Evolutionary conservation across 1,284 basidiomycete genomes (phyloP).

Genomic region (Leccinum ponderosum): DNA sequence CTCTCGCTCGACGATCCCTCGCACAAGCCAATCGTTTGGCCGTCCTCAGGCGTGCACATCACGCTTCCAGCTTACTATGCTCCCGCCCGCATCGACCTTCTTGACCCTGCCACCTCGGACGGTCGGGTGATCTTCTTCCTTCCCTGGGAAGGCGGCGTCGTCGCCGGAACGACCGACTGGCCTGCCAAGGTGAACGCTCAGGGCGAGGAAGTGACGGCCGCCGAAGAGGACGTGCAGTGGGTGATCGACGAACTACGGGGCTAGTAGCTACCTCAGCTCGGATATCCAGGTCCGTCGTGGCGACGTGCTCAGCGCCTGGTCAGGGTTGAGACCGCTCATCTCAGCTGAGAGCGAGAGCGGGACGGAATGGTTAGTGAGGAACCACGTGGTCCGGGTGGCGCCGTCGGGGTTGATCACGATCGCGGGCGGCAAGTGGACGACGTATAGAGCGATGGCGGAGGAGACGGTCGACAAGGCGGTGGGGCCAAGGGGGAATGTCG

Average conservation of each 20-base stretch:
- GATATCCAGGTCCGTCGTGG: no score
- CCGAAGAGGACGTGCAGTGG: conserved; percentile 77
- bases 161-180: conserved; percentile 95
- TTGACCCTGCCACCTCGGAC: conserved; percentile 95
- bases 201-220: conserved; percentile 72
- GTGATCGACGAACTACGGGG: no score
- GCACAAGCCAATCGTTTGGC: conserved; percentile 87
- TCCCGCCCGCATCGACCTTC: conserved; percentile 91
- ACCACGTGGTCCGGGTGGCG: conserved; percentile 91
- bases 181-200: conserved; percentile 67
- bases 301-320: no score
- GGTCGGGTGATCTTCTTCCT: conserved; percentile 99
- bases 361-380: conserved; percentile 90
- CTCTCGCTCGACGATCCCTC: conserved; percentile 85
- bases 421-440: conserved; percentile 99
- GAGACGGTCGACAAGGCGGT: conserved; percentile 93
- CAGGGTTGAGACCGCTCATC: no score
- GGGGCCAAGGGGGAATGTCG: conserved; percentile 67
- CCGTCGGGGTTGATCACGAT: conserved; percentile 89
- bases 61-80: conserved; percentile 98
- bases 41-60: conserved; percentile 94
- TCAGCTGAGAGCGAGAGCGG: conserved; percentile 41
- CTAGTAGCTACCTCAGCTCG: no score
- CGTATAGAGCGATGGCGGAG: conserved; percentile 95
- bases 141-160: conserved; percentile 97